These are phyloP conservation scores for Phoma sp. DNA, from an alignment of 2,329 filamentous ascomycete species.

Conservation along the genomic window DNA sequence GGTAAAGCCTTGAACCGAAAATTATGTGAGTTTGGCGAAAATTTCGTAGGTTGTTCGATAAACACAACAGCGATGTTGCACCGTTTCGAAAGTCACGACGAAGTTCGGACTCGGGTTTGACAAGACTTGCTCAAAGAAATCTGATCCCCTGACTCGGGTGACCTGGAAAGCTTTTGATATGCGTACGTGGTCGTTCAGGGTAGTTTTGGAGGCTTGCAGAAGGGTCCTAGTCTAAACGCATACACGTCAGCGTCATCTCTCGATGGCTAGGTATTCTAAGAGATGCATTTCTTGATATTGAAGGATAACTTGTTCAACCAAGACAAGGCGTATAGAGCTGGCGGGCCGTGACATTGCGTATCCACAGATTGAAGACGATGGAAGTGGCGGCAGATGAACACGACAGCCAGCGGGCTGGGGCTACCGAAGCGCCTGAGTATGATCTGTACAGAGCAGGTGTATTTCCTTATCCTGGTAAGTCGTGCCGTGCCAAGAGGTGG, in stretches of 20 bases:
- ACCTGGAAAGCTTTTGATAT: not conserved
- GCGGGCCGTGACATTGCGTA: not conserved
- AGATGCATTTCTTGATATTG: not conserved
- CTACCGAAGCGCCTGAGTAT: not conserved
- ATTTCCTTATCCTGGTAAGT: not conserved
- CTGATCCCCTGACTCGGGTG: slow-evolving; percentile 5
- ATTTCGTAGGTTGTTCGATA: not conserved
- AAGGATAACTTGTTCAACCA: not conserved
- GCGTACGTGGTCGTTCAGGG: not conserved
- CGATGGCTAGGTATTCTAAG: not conserved
- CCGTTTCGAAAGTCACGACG: not conserved
- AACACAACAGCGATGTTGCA: not conserved
- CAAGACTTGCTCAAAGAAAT: not conserved
- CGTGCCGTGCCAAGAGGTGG: slow-evolving; percentile 6
- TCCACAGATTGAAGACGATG: not conserved
- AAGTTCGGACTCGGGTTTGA: not conserved
- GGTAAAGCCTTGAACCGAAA: not conserved
- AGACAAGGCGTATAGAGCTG: not conserved
- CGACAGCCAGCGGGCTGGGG: not conserved
- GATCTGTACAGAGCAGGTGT: not conserved
- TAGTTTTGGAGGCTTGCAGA: not conserved
- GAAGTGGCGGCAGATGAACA: not conserved
- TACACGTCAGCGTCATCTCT: not conserved
- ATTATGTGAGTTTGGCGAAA: too few species aligned
- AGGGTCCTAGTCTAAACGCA: not conserved